Evolutionary conservation across 805 yeast genomes (phyloP).

Genomic region (Metschnikowia noctiluminum): DNA sequence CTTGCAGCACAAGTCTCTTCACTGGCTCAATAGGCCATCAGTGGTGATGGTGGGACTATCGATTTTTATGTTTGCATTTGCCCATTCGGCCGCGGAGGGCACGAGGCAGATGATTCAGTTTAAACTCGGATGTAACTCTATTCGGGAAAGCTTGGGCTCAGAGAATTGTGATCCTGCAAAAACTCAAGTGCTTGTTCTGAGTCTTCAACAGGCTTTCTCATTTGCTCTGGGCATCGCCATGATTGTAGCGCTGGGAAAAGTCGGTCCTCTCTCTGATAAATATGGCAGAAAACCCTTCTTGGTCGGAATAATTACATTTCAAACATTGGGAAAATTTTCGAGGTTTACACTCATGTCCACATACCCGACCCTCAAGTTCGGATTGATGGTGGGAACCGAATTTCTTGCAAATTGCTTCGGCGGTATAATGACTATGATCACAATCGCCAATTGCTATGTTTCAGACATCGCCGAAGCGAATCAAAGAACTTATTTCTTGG

Average conservation of each 20-base stretch:
- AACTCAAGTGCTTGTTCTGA: conserved; percentile 42
- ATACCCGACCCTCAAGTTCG: conserved; percentile 29
- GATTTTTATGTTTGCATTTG: conserved; percentile 41
- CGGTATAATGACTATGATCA: conserved; percentile 52
- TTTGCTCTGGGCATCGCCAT: conserved; percentile 44
- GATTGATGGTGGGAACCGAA: conserved; percentile 41
- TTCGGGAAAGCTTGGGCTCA: conserved; percentile 12
- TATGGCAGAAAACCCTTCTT: conserved; percentile 34
- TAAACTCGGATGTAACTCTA: conserved; percentile 28
- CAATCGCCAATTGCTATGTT: conserved; percentile 64
- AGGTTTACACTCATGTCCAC: conserved; percentile 26
- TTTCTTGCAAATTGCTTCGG: conserved; percentile 58
- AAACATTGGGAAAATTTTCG: conserved; percentile 22
- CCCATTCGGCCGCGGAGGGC: conserved; percentile 37
- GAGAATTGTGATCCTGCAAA: conserved; percentile 29
- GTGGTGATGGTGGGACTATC: conserved; percentile 45
- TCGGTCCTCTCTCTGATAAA: conserved; percentile 37
- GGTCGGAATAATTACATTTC: conserved; percentile 16
- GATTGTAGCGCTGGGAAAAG: conserved; percentile 54
- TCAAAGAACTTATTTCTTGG: conserved; percentile 55
- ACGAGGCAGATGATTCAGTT: conserved; percentile 36
- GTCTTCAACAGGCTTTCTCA: conserved; percentile 44
- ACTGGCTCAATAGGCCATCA: conserved; percentile 60
- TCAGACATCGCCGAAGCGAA: conserved; percentile 68
- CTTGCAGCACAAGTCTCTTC: conserved; percentile 35